Evolutionary conservation across 768 basidiomycete species (phyloP).

Genomic region (Mrakia gelida): DNA sequence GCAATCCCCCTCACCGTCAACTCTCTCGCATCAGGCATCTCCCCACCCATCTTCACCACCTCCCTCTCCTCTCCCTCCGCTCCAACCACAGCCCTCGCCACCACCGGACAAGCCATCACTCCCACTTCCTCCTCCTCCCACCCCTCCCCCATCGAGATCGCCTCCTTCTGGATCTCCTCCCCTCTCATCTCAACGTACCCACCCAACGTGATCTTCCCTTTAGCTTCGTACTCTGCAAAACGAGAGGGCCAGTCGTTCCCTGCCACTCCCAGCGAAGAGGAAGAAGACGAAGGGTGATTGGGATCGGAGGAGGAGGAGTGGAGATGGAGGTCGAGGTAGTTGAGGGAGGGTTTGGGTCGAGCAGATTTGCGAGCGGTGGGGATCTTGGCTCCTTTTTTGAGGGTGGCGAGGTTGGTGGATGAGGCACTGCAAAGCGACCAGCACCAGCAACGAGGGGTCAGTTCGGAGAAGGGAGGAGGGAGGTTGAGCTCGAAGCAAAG

Average conservation of each 20-base stretch:
- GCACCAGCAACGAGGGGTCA: not conserved
- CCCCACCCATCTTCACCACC: constrained; percentile 21
- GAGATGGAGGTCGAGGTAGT: constrained; percentile 17
- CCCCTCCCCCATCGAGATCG: not conserved
- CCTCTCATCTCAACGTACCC: constrained; percentile 23
- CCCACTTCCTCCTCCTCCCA: constrained; percentile 18
- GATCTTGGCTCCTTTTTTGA: not conserved
- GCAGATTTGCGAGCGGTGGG: constrained; percentile 12
- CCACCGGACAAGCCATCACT: not conserved
- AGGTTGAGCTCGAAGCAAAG: not conserved
- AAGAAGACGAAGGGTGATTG: not conserved
- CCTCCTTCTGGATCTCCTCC: not conserved
- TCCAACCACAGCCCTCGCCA: not conserved
- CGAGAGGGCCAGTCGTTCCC: constrained; percentile 11
- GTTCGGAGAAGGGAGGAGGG: not conserved
- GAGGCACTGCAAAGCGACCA: not conserved
- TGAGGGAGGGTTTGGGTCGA: not conserved
- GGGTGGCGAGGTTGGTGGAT: not conserved
- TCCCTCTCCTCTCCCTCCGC: not conserved
- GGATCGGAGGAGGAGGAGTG: not conserved
- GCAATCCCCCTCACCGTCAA: constrained; percentile 28
- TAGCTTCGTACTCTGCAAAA: constrained; percentile 11
- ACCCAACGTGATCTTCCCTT: constrained; percentile 12
- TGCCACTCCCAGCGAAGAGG: not conserved
- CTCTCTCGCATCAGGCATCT: constrained; percentile 9